A percentile compares a stretch with the other conserved stretches of the same genome.
Conservation (phyloP, 345 rosid species). For the Moricandia moricandioides region DNA sequence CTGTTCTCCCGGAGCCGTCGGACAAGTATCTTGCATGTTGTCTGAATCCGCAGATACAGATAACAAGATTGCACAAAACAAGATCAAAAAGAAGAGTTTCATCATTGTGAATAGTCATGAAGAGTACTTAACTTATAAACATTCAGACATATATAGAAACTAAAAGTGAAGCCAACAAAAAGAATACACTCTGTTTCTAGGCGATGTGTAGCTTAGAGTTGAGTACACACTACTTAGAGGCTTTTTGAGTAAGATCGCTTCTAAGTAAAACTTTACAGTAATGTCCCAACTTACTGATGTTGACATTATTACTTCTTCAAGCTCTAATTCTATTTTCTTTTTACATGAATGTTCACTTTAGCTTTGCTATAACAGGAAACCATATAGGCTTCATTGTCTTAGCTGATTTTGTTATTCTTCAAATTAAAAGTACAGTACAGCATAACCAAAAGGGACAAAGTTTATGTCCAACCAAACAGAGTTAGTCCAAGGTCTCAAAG, state of each 20-base stretch:
- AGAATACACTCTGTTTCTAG: not conserved
- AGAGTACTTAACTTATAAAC: not conserved
- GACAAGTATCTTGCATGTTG: slow-evolving; percentile 69
- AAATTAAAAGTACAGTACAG: not conserved
- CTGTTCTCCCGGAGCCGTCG: slow-evolving; percentile 41
- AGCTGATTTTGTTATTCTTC: not conserved
- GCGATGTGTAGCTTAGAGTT: slow-evolving; percentile 31
- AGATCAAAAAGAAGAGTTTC: slow-evolving; percentile 33
- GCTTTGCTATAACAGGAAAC: slow-evolving; percentile 25
- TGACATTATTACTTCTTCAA: slow-evolving; percentile 24
- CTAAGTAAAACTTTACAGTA: slow-evolving; percentile 18
- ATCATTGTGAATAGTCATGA: slow-evolving; percentile 25
- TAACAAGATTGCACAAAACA: slow-evolving; percentile 30
- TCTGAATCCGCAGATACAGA: slow-evolving; percentile 40
- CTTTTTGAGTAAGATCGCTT: slow-evolving; percentile 30
- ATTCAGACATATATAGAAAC: not conserved
- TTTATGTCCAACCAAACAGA: slow-evolving; percentile 3
- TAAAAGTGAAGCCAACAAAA: not conserved
- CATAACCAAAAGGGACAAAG: slow-evolving; percentile 9
- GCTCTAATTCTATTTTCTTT: slow-evolving; percentile 19
- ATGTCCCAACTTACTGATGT: slow-evolving; percentile 17
- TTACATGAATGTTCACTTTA: not conserved
- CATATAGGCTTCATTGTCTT: slow-evolving; percentile 6
- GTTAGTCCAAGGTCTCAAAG: slow-evolving; percentile 30
- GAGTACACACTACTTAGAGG: slow-evolving; percentile 35